phyloP scores from a whole-genome alignment of 345 rosid genomes.

The Eucalyptus urophylla region DNA sequence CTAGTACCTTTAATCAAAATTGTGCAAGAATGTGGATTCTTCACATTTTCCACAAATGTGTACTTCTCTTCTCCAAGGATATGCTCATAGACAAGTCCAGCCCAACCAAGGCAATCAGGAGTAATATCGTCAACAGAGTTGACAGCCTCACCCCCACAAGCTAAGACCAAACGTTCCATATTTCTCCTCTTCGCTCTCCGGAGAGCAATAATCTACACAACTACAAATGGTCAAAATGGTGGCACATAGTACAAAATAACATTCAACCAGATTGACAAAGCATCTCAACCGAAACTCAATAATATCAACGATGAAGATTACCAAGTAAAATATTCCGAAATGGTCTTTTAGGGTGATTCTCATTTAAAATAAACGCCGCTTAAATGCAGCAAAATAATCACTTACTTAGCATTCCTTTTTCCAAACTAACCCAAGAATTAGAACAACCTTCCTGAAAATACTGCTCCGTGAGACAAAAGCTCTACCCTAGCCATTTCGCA shows the following conservation, averaged over 20 bases:
- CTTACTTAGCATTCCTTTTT: neutral
- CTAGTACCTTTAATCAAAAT: conserved; percentile 81
- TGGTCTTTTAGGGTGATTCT: neutral
- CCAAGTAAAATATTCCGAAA: neutral
- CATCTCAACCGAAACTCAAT: neutral
- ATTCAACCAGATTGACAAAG: neutral
- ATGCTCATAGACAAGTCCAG: conserved; percentile 94
- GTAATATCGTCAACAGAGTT: conserved; percentile 84
- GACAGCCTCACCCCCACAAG: conserved; percentile 98
- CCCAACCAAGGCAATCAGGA: conserved; percentile 94
- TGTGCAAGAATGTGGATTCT: conserved; percentile 84
- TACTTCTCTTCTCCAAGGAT: conserved; percentile 93
- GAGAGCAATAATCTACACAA: conserved; percentile 76
- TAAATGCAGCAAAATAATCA: neutral
- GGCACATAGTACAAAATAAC: neutral
- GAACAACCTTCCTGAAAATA: neutral
- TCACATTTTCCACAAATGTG: conserved; percentile 94
- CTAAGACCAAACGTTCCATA: conserved; percentile 93
- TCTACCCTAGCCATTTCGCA: neutral
- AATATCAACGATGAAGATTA: neutral
- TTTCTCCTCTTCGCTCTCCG: conserved; percentile 98
- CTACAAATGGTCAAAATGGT: neutral
- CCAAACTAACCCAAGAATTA: neutral
- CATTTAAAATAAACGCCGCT: neutral
- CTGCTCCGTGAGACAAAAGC: neutral